phyloP scores from a whole-genome alignment of 805 yeast species.

The Maudiozyma pseudohumilis region DNA sequence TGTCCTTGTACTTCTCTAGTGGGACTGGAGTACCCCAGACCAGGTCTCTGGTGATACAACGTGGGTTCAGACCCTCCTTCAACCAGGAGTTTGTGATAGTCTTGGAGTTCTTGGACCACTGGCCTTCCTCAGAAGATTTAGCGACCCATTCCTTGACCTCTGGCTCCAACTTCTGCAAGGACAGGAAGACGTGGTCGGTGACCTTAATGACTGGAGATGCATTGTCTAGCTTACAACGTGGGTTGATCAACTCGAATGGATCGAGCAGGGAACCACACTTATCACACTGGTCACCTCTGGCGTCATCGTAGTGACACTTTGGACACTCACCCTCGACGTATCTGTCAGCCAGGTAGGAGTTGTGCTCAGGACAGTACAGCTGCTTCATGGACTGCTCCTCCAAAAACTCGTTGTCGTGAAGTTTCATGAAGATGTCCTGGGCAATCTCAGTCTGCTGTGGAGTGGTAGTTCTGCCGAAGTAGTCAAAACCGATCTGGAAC shows the following conservation, averaged over 20 bases:
- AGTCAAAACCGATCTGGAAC: constrained; percentile 90
- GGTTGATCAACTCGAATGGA: constrained; percentile 85
- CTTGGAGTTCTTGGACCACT: constrained; percentile 85
- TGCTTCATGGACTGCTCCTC: constrained; percentile 84
- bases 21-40: constrained; percentile 98
- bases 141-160: constrained; percentile 63
- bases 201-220: constrained; percentile 67
- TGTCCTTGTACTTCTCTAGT: constrained; percentile 67
- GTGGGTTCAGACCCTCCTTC: constrained; percentile 80
- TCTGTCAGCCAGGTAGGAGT: constrained; percentile 87
- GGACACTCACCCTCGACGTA: constrained; percentile 97
- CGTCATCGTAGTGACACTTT: constrained; percentile 85
- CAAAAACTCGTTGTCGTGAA: constrained; percentile 62
- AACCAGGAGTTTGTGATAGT: constrained; percentile 87
- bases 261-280: constrained; percentile 81
- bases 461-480: constrained; percentile 94
- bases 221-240: constrained; percentile 87
- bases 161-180: constrained; percentile 74
- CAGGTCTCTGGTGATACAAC: constrained; percentile 95
- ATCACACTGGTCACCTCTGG: constrained; percentile 98
- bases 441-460: constrained; percentile 85
- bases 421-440: constrained; percentile 75
- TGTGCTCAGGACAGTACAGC: constrained; percentile 79
- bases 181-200: constrained; percentile 77
- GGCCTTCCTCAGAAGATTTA: constrained; percentile 56